A percentile compares a stretch with the other conserved stretches of the same genome.
Conservation (phyloP, 1,284 basidiomycete species). For the Ustilago trichophora region DNA sequence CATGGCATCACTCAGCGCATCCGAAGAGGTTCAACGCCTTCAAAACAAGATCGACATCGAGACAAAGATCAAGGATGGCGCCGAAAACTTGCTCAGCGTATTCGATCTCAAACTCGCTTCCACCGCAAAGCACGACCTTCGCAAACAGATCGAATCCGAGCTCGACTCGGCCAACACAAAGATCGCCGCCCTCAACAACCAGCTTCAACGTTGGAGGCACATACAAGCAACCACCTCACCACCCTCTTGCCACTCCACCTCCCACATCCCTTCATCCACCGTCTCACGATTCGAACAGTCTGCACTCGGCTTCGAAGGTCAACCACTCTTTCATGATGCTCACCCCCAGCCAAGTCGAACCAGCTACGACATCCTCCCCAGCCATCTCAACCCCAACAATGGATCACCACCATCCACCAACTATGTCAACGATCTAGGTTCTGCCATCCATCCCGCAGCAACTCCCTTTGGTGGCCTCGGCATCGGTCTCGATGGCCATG, state of each 20-base stretch:
- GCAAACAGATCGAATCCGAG: conserved; percentile 79
- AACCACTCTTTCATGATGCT: conserved; percentile 20
- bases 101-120: conserved; percentile 61
- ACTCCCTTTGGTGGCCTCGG: conserved; percentile 39
- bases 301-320: conserved; percentile 40
- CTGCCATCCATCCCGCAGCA: conserved; percentile 2
- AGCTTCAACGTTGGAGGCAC: conserved; percentile 71
- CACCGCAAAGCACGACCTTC: conserved; percentile 72
- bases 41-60: conserved; percentile 76
- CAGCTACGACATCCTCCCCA: conserved; percentile 20
- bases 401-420: conserved; percentile 48
- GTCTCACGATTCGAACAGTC: conserved; percentile 41
- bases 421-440: conserved; percentile 35
- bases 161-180: conserved; percentile 76
- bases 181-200: conserved; percentile 75
- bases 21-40: conserved; percentile 74
- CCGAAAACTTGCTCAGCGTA: conserved; percentile 80
- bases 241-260: conserved; percentile 8
- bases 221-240: conserved; percentile 22
- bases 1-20: conserved; percentile 24
- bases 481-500: conserved; percentile 39
- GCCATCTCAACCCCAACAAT: conserved; percentile 23
- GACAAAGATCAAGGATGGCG: conserved; percentile 82
- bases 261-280: conserved; percentile 21
- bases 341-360: no score